A percentile compares a stretch with the other conserved stretches of the same genome.
Evolutionary conservation across 1,284 basidiomycete species (phyloP).

Genomic region (Irpex sp.): DNA sequence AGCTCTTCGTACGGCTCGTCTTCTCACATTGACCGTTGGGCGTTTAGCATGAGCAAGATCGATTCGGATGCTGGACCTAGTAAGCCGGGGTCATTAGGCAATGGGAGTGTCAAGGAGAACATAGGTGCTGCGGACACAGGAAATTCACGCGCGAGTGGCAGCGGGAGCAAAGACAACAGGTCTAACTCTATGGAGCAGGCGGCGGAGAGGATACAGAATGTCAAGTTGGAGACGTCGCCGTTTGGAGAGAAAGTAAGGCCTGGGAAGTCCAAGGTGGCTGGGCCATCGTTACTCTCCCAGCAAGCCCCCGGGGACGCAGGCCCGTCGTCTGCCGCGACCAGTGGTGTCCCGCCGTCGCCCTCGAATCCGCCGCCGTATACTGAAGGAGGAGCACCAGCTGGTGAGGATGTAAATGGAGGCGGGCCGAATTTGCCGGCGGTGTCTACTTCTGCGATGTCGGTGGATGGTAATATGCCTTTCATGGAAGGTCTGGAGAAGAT

Average conservation of each 20-base stretch:
- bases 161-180: conserved; percentile 20
- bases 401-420: conserved; percentile 14
- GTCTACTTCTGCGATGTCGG: conserved; percentile 40
- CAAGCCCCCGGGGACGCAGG: conserved; percentile 51
- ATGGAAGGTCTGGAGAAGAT: conserved; percentile 65
- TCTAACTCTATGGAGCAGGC: conserved; percentile 43
- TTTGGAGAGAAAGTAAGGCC: conserved; percentile 55
- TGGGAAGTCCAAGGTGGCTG: conserved; percentile 35
- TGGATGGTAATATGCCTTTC: conserved; percentile 27
- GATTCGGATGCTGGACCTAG: conserved; percentile 34
- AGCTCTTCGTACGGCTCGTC: conserved; percentile 69
- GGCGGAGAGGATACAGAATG: conserved; percentile 61
- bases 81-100: conserved; percentile 25
- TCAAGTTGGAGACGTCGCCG: conserved; percentile 53
- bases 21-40: conserved; percentile 87
- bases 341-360: conserved; percentile 3
- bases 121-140: conserved; percentile 11
- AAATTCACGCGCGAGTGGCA: conserved; percentile 17
- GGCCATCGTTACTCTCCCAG: conserved; percentile 81
- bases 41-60: conserved; percentile 89
- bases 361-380: conserved; percentile 20
- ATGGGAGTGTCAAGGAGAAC: conserved; percentile 15
- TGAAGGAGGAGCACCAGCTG: conserved; percentile 10
- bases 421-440: conserved; percentile 18
- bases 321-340: conserved; percentile 10